Evolutionary conservation across 768 basidiomycete species (phyloP), one percentile per base, ranked within the genome.

Genomic region (Melanogaster broomeanus): DNA sequence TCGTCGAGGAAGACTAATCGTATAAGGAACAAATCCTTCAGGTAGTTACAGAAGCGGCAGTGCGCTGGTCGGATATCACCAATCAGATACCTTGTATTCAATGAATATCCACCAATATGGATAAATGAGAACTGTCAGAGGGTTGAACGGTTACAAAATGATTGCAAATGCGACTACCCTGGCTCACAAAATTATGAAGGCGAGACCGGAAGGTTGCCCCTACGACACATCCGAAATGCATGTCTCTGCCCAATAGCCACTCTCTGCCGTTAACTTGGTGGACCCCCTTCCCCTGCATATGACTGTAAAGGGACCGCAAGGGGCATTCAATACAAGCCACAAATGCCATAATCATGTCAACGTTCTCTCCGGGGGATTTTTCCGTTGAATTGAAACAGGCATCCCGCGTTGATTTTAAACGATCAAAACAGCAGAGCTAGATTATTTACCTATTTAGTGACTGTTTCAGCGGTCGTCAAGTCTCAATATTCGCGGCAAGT

Each of bases 1-100:
- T 67, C 55, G 62, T 69, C 65, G 67, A 69, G 67, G 65, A 69
- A 67, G 64, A 69, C 63, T 71, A 67, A 69, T 69, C 56, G 47
- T 49, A 65, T 57, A 59, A 60, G 67, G 64, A 57, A 61, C 58
- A 44, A 54, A 45, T 39, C 60, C 42, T 41, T 53, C 38, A 49
- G 50, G 53, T 44, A 48, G 56, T 49, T 33, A 35, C 50, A 56
- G 37, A 48, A 52, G n/a, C n/a, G n/a, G n/a, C n/a, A 51, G 42
- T 51, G 52, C 55, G 60, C 52, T 57, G 45, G 38, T 43, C 42
- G 60, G 67, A 41, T 42, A 52, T 55, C 53, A 55, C 48, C 51
- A 40, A 53, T 69, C 52, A 52, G 53, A 52, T 57, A 62, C 55
- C 55, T 57, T 51, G 34, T 35, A 18, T 46, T 53, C 54, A 54